Evolutionary conservation across 1,284 basidiomycete genomes (phyloP).

Genomic region (Athelia psychrophila): DNA sequence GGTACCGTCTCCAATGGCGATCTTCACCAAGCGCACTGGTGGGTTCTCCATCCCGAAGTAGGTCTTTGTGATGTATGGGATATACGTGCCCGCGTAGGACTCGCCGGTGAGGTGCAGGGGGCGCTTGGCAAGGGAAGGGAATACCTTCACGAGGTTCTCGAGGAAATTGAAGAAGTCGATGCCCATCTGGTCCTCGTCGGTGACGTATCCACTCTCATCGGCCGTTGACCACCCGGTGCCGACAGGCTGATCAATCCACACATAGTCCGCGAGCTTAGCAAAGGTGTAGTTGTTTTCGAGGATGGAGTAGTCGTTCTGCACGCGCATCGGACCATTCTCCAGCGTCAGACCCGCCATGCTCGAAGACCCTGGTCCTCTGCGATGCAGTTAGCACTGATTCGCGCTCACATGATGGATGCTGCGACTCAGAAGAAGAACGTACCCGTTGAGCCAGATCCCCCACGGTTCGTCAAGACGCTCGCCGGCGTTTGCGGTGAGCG

Average conservation of each 20-base stretch:
- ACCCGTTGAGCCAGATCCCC: conserved; percentile 75
- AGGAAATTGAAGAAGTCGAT: conserved; percentile 69
- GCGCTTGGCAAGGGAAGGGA: conserved; percentile 56
- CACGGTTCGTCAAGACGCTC: conserved; percentile 48
- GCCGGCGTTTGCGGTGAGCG: conserved; percentile 48
- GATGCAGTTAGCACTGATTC: no score
- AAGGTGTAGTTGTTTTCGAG: conserved; percentile 54
- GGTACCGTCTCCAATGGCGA: conserved; percentile 69
- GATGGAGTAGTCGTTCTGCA: conserved; percentile 46
- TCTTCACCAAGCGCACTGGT: conserved; percentile 65
- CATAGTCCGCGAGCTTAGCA: conserved; percentile 58
- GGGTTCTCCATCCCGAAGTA: conserved; percentile 60
- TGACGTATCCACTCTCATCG: conserved; percentile 56
- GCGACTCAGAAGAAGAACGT: conserved; percentile 39
- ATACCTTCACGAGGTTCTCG: conserved; percentile 62
- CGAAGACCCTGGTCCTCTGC: conserved; percentile 57
- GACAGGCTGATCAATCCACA: conserved; percentile 76
- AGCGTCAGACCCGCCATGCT: conserved; percentile 62
- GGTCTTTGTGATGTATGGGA: conserved; percentile 69
- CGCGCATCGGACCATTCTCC: conserved; percentile 69
- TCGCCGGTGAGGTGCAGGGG: conserved; percentile 64
- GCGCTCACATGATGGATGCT: no score
- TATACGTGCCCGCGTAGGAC: conserved; percentile 66
- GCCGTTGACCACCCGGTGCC: conserved; percentile 59
- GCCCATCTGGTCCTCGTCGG: conserved; percentile 66